These are phyloP conservation scores for Debaryomyces tyrocola DNA, from an alignment of 805 yeast genomes.

Conservation along the genomic window DNA sequence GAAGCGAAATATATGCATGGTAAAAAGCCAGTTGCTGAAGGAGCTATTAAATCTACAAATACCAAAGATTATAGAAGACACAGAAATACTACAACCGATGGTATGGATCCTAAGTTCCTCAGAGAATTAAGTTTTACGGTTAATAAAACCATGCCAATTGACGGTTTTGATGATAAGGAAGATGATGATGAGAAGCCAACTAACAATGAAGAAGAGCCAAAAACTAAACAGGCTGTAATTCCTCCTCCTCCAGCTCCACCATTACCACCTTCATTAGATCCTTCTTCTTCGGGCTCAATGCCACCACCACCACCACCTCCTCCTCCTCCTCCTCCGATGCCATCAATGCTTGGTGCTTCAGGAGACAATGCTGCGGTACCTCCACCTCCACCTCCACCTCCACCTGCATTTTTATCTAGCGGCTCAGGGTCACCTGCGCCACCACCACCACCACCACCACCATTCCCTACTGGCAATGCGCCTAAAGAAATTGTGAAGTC, in stretches of 20 bases:
- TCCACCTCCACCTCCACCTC: slow-evolving; percentile 20
- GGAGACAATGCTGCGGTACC: slow-evolving; percentile 1
- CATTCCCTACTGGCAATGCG: slow-evolving; percentile 16
- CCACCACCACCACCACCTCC: slow-evolving; percentile 20
- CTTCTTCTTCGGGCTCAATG: slow-evolving; percentile 17
- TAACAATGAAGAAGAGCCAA: slow-evolving; percentile 1
- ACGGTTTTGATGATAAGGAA: slow-evolving; percentile 10
- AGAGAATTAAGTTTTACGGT: slow-evolving; percentile 55
- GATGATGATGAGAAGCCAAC: slow-evolving; percentile 1
- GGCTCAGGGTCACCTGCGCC: slow-evolving; percentile 11
- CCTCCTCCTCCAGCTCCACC: slow-evolving; percentile 32
- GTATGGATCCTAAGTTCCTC: slow-evolving; percentile 50
- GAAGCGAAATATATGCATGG: slow-evolving; percentile 50
- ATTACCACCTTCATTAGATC: slow-evolving; percentile 15
- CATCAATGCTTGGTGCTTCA: slow-evolving; percentile 10
- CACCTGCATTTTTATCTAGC: slow-evolving; percentile 16
- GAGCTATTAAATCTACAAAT: slow-evolving; percentile 3
- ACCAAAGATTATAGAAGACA: slow-evolving; percentile 27
- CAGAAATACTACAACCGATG: slow-evolving; percentile 35
- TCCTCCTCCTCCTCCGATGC: slow-evolving; percentile 23
- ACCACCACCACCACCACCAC: slow-evolving; percentile 30
- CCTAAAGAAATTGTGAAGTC: neutral
- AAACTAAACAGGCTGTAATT: slow-evolving; percentile 9
- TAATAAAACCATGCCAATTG: slow-evolving; percentile 39
- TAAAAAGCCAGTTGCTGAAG: slow-evolving; percentile 23